Percentiles rank a stretch among this genome's conserved stretches.
These are phyloP conservation scores for Penicillium dipodomyicola DNA, from an alignment of 495 filamentous ascomycete species.

Conservation along the genomic window DNA sequence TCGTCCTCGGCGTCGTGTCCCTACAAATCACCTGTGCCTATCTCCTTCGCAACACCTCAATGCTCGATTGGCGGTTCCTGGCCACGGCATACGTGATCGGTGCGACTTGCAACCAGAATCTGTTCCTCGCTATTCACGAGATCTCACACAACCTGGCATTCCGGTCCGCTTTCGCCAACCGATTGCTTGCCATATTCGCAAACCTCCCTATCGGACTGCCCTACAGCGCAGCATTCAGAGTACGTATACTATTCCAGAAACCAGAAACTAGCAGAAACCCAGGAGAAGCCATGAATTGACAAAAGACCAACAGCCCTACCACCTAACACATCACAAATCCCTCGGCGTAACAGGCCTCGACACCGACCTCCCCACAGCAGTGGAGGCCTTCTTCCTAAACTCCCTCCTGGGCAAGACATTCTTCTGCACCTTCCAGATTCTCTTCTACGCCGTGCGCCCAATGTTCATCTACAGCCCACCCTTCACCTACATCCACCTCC, in stretches of 20 bases:
- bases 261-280: background rate
- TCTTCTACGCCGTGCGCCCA: constrained; percentile 98
- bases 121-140: constrained; percentile 98
- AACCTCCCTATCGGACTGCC: constrained; percentile 95
- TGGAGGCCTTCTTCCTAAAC: constrained; percentile 92
- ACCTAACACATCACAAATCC: constrained; percentile 98
- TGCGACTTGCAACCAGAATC: constrained; percentile 96
- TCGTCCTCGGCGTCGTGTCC: constrained; percentile 79
- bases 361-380: constrained; percentile 87
- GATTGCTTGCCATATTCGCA: constrained; percentile 84
- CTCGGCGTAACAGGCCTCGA: constrained; percentile 96
- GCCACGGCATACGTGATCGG: constrained; percentile 87
- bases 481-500: constrained; percentile 77
- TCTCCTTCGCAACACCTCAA: constrained; percentile 70
- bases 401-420: constrained; percentile 97
- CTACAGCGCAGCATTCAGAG: constrained; percentile 93
- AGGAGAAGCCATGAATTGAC: constrained; percentile 1
- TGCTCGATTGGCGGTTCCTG: constrained; percentile 82
- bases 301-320: constrained; percentile 69
- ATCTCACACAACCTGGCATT: constrained; percentile 98
- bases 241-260: constrained; percentile 33
- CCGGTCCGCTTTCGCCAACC: constrained; percentile 76
- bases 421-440: constrained; percentile 99
- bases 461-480: constrained; percentile 91
- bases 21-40: constrained; percentile 80